Base-by-base conservation (phyloP, 257 asterid genomes). In the Jasminum sambac region DNA sequence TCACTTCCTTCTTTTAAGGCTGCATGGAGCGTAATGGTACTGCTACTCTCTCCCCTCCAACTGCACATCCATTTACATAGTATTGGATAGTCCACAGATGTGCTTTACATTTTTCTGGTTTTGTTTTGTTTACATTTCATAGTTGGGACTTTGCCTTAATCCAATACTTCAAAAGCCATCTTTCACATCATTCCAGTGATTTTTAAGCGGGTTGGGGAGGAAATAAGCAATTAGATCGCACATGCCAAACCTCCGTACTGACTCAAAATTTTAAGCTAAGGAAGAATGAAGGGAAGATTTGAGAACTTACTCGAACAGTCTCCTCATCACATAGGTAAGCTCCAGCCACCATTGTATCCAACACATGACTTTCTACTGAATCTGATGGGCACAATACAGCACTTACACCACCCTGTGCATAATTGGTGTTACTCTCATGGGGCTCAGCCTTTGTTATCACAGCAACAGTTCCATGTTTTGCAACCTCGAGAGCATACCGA, bases 391-490 rank as follows among this genome's bases (percentile, higher is more conserved):
- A 87, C 73, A 95, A 65, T 39, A 95, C 99, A n/a, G 98, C 99
- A 84, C 99, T 95, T 34, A 95, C 96, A 17, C 99, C 98, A 39
- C 99, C 99, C 78, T 95, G 99, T 44, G 99, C 99, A 80, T 95
- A 95, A 73, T 95, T 90, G 67, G 99, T 95, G 84, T 95, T 95
- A 85, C 99, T 87, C 80, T 91, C 98, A 40, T 95, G 99, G 39
- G 98, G 97, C 82, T 95, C 99, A 3, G 98, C 96, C 74, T 95
- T 95, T 14, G 99, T 95, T 78, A 95, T 88, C 48, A 95, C 88
- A 6, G 98, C 96, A 76, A 95, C 98, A 8, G 90, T 83, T 76
- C 99, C 99, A 63, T 83, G 78, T 74, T 82, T 91, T 37, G 99
- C 95, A 74, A 91, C 99, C 85, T 95, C 99, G 8, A 95, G 96